These are phyloP conservation scores for Xylariaceae sp. DNA, from an alignment of 2,329 filamentous ascomycete species.

Conservation along the genomic window DNA sequence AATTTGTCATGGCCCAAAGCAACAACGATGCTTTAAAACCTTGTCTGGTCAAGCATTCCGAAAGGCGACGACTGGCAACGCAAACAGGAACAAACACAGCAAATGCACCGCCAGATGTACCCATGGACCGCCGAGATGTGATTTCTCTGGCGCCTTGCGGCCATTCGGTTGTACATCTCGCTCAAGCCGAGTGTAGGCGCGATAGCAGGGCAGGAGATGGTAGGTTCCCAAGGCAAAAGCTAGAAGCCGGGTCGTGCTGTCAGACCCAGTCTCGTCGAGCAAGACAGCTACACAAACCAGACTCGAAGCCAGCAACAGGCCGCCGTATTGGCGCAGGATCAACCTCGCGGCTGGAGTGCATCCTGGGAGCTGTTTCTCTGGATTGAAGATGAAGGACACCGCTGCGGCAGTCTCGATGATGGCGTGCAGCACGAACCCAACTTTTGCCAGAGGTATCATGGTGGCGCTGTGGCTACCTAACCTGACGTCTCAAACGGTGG, in stretches of 20 bases:
- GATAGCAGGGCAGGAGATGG: slow-evolving; percentile 43
- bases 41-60: neutral
- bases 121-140: slow-evolving; percentile 40
- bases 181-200: slow-evolving; percentile 35
- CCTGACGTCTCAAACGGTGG: too few species aligned
- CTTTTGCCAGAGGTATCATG: neutral
- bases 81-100: slow-evolving; percentile 33
- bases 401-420: slow-evolving; percentile 39
- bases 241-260: slow-evolving; percentile 29
- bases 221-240: slow-evolving; percentile 41
- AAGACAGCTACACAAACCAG: slow-evolving; percentile 37
- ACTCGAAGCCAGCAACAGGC: slow-evolving; percentile 40
- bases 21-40: neutral
- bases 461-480: too few species aligned
- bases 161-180: slow-evolving; percentile 8
- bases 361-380: slow-evolving; percentile 37
- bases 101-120: slow-evolving; percentile 42
- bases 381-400: slow-evolving; percentile 40
- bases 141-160: slow-evolving; percentile 10
- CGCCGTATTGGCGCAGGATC: slow-evolving; percentile 44
- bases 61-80: neutral
- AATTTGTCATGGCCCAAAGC: neutral
- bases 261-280: slow-evolving; percentile 20
- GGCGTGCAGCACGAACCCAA: slow-evolving; percentile 32
- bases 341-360: slow-evolving; percentile 37